Conservation (phyloP, 176 grass and related monocot species). For the Aegilops sharonensis region DNA sequence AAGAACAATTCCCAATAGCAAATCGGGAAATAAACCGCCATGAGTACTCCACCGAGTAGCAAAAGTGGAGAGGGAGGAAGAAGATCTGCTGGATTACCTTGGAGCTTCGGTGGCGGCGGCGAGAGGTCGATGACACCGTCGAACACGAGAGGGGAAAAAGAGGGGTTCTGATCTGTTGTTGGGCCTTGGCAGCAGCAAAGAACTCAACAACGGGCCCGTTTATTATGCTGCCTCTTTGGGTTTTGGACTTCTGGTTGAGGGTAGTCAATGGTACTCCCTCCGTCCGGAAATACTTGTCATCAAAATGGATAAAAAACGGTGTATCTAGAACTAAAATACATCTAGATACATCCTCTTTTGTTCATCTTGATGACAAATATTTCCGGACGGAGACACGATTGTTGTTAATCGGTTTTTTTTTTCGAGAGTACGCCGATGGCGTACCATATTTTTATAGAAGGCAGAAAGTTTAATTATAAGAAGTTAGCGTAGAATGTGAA, state of each 20-base stretch:
- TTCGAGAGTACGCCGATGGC: no score
- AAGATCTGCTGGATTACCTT: conserved; percentile 21
- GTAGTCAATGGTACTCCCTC: no score
- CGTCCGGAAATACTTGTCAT: no score
- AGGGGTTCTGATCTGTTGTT: not conserved
- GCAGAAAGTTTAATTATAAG: no score
- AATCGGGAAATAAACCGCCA: not conserved
- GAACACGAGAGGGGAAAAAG: not conserved
- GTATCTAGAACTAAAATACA: no score
- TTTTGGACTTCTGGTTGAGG: not conserved
- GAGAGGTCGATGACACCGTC: not conserved
- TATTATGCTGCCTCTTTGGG: not conserved
- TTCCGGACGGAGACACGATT: no score
- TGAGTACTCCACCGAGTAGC: not conserved
- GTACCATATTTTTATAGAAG: no score
- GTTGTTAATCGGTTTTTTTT: no score
- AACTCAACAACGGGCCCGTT: not conserved
- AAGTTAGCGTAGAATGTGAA: no score
- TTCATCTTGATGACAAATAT: no score
- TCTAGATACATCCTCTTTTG: no score
- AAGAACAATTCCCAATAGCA: not conserved
- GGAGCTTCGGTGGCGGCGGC: conserved; percentile 4
- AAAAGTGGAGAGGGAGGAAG: not conserved
- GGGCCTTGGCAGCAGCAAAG: not conserved
- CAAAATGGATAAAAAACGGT: no score